Base-by-base conservation (phyloP, 2,329 filamentous ascomycete genomes). In the Beauveria medogensis region DNA sequence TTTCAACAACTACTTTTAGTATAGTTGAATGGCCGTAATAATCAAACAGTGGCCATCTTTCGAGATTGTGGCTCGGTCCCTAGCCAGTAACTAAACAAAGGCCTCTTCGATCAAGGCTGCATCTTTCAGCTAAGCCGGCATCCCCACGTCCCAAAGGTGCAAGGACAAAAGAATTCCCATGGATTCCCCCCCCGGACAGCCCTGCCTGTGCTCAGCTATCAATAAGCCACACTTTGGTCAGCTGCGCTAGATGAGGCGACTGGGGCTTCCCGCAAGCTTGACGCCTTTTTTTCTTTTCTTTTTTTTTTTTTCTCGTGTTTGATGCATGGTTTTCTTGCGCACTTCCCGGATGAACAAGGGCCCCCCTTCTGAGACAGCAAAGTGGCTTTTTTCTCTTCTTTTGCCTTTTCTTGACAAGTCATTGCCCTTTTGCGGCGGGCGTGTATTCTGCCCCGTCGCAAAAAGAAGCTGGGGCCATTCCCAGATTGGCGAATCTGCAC, bases 211-310 rank as follows among this genome's bases (percentile, higher is more conserved):
- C 48, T 59, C 57, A 59, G 57, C 57, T 59, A 16, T 52, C 9
- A 44, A 40, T 26, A 20, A 26, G 55, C 55, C 55, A 57, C 56
- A 34, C 37, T 50, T 7, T 22, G 28, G 34, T 12, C 55, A 20
- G 18, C 40, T 24, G 47, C 56, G 37, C 56, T 47, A 24, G 26
- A 59, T 34, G 37, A 44, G 24, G 8, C 47, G 24, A 34, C 24
- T 46, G 57, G 48, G 48, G 28, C 48, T 59, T 59, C 48, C 48
- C 57, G 57, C 57, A 34, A 59, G 24, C 56, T 46, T 59, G 57
- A 53, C 47, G 57, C 57, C 48, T 24, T 59, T 12, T 9, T 47
- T 46, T 59, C 47, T 22, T 5, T 14, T 47, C 20, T 52, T 55
- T 28, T 16, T 30, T 37, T 34, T 3, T 37, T 37, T 53, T 41